Conservation (phyloP, 2,329 filamentous ascomycete genomes). For the Phialemonium atrogriseum region DNA sequence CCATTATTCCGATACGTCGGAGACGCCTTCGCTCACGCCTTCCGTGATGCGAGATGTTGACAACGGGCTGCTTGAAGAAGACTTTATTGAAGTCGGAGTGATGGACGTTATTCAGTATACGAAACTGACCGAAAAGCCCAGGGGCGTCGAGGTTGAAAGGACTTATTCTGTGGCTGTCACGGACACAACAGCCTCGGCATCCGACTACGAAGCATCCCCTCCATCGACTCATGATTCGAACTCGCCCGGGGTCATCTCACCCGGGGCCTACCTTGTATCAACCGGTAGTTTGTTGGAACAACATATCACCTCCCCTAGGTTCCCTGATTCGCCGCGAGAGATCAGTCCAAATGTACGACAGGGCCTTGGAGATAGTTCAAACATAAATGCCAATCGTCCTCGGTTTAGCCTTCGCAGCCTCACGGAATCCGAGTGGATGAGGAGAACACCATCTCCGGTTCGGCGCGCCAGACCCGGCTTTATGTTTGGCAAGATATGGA, state of each 20-base stretch:
- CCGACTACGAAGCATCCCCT: constrained; percentile 14
- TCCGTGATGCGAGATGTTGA: constrained; percentile 15
- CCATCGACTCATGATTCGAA: constrained; percentile 8
- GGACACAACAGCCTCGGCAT: too few species aligned
- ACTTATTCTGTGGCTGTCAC: too few species aligned
- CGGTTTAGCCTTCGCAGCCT: constrained; percentile 1
- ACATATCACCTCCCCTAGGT: neutral
- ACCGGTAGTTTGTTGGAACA: constrained; percentile 12
- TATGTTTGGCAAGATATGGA: too few species aligned
- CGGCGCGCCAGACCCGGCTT: too few species aligned
- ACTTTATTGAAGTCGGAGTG: constrained; percentile 16
- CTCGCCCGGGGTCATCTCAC: constrained; percentile 6
- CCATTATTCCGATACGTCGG: constrained; percentile 11
- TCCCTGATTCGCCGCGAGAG: too few species aligned
- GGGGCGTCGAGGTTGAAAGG: too few species aligned
- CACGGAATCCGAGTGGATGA: constrained; percentile 12
- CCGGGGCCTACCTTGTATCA: constrained; percentile 8
- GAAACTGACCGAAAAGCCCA: neutral
- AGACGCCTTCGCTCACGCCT: constrained; percentile 14
- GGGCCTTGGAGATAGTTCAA: too few species aligned
- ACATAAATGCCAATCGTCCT: too few species aligned
- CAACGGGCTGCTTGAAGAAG: constrained; percentile 10
- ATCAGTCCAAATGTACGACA: too few species aligned
- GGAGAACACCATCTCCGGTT: constrained; percentile 11
- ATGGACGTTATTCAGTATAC: constrained; percentile 10